Percentiles rank a stretch among this genome's conserved stretches.
Conservation (phyloP, 257 asterid genomes). For the Striga asiatica region DNA sequence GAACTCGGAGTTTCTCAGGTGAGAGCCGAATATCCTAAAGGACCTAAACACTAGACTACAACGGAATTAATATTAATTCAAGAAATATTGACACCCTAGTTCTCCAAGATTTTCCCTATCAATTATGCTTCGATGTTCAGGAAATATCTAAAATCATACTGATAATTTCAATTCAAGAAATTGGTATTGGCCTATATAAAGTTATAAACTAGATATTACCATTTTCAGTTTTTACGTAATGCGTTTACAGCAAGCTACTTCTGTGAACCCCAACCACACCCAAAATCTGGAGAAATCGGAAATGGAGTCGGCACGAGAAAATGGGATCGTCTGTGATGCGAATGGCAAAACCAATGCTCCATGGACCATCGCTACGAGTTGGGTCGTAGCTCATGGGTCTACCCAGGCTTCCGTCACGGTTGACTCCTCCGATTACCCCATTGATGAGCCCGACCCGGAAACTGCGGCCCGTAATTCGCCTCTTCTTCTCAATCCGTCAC, state of each 20-base stretch:
- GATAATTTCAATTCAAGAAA: too few relatives aligned
- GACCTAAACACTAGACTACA: too few relatives aligned
- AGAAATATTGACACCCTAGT: too few relatives aligned
- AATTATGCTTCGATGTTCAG: too few relatives aligned
- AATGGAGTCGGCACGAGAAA: slow-evolving; percentile 6
- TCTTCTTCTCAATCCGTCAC: slow-evolving; percentile 38
- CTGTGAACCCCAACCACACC: not conserved
- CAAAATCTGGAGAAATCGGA: not conserved
- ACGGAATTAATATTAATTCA: too few relatives aligned
- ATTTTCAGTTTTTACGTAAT: too few relatives aligned
- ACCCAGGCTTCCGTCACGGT: slow-evolving; percentile 39
- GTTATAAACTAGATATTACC: too few relatives aligned
- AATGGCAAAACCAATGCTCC: slow-evolving; percentile 10
- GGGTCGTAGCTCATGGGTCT: slow-evolving; percentile 55
- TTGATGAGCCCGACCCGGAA: slow-evolving; percentile 21
- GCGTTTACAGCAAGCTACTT: not conserved
- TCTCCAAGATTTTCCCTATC: too few relatives aligned
- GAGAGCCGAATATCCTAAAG: too few relatives aligned
- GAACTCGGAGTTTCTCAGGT: too few relatives aligned
- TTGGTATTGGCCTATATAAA: too few relatives aligned
- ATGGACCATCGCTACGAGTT: slow-evolving; percentile 46
- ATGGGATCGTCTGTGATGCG: not conserved
- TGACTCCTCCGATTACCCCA: slow-evolving; percentile 47
- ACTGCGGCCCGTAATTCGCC: slow-evolving; percentile 24
- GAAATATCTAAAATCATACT: too few relatives aligned